Percentiles rank a stretch among this genome's conserved stretches.
These are phyloP conservation scores for Ogataea sp. DNA, from an alignment of 805 yeast genomes.

Conservation along the genomic window DNA sequence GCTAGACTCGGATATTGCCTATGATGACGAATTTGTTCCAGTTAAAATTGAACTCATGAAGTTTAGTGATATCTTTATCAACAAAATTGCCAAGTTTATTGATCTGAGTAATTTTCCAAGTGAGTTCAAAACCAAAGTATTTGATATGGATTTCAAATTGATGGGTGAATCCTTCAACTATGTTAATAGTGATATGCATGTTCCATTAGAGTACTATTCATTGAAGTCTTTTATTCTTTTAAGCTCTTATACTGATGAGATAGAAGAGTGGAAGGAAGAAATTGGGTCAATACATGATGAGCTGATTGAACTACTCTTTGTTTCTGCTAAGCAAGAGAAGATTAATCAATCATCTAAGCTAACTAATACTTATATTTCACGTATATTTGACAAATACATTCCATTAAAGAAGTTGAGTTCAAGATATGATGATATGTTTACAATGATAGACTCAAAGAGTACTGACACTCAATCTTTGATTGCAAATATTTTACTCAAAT, in stretches of 20 bases:
- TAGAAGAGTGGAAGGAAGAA: conserved; percentile 28
- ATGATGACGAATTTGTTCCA: conserved; percentile 43
- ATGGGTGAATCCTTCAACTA: conserved; percentile 38
- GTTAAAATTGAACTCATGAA: conserved; percentile 44
- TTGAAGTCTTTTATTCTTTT: conserved; percentile 34
- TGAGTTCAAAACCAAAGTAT: conserved; percentile 21
- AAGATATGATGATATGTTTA: conserved; percentile 28
- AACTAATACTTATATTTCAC: conserved; percentile 26
- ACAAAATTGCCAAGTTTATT: conserved; percentile 22
- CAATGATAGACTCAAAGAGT: conserved; percentile 18
- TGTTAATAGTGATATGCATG: conserved; percentile 13
- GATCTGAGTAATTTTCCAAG: conserved; percentile 19
- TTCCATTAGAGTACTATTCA: conserved; percentile 39
- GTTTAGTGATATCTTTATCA: conserved; percentile 23
- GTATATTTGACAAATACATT: conserved; percentile 12
- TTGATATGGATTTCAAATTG: conserved; percentile 29
- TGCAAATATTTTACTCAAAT: conserved; percentile 27
- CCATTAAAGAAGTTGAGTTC: conserved; percentile 24
- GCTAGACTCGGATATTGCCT: conserved; percentile 56
- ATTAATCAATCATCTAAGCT: conserved; percentile 25
- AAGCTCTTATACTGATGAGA: conserved; percentile 16
- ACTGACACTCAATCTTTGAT: conserved; percentile 37
- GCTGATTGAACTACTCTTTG: conserved; percentile 32
- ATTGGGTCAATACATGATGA: conserved; percentile 30
- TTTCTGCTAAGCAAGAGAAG: conserved; percentile 3